A percentile compares a stretch with the other conserved stretches of the same genome.
phyloP scores from a whole-genome alignment of 169 alveolate genomes.

The Perkinsus marinus region DNA sequence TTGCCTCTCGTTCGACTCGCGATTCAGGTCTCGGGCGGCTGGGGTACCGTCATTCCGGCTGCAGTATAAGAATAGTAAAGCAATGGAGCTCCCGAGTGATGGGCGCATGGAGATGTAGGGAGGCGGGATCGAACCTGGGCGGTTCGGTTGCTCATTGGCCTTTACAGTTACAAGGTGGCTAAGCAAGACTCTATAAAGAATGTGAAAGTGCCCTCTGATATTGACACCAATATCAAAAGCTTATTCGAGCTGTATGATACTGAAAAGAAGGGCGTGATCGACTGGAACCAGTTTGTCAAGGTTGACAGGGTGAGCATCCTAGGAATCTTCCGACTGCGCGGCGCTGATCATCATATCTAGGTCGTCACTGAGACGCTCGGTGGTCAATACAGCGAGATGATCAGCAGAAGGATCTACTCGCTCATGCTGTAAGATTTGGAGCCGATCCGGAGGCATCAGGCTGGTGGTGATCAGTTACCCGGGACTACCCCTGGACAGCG shows the following conservation, averaged over 20 bases:
- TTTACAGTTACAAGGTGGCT: background rate
- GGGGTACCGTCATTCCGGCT: background rate
- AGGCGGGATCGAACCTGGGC: background rate
- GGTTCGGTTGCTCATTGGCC: background rate
- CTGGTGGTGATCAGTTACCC: slow-evolving; percentile 7
- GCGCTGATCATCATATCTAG: background rate
- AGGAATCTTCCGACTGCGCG: background rate
- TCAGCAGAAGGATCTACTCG: slow-evolving; percentile 23
- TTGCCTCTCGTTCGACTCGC: background rate
- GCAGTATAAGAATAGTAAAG: background rate
- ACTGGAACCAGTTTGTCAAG: slow-evolving; percentile 30
- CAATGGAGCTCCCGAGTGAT: background rate
- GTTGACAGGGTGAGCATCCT: slow-evolving; percentile 7
- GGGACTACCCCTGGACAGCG: slow-evolving; percentile 27
- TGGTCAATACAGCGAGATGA: slow-evolving; percentile 33
- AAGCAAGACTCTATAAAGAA: background rate
- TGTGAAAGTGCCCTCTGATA: slow-evolving; percentile 19
- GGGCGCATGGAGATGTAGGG: background rate
- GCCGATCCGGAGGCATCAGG: background rate
- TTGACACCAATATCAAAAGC: slow-evolving; percentile 20
- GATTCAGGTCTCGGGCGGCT: background rate
- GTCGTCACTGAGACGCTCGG: slow-evolving; percentile 26
- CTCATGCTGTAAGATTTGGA: slow-evolving; percentile 10
- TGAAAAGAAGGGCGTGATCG: slow-evolving; percentile 9
- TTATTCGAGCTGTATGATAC: slow-evolving; percentile 27